A percentile compares a stretch with the other conserved stretches of the same genome.
Conservation (phyloP, 768 basidiomycete genomes). For the Panaeolus cyanescens region DNA sequence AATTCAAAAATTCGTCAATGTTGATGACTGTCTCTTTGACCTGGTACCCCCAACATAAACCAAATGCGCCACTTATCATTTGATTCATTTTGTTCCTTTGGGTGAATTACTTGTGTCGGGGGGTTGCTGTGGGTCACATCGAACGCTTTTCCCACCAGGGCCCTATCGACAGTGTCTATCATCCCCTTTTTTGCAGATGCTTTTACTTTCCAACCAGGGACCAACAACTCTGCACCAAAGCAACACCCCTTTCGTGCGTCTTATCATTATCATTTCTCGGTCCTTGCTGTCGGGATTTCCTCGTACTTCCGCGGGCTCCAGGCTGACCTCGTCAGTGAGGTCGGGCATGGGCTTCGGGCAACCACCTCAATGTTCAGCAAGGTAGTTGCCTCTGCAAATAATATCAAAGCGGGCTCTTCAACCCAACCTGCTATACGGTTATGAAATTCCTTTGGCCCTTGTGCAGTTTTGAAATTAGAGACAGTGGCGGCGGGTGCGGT, state of each 20-base stretch:
- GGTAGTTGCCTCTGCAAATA: too few relatives aligned
- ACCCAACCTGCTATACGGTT: too few relatives aligned
- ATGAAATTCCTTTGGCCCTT: too few relatives aligned
- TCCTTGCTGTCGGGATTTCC: not conserved
- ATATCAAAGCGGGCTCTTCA: too few relatives aligned
- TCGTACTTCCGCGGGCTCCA: not conserved
- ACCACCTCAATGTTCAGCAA: not conserved
- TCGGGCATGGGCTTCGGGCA: not conserved
- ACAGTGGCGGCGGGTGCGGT: not conserved
- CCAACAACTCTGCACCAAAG: not conserved
- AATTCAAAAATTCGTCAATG: too few relatives aligned
- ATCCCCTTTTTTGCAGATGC: not conserved
- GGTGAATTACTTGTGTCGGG: not conserved
- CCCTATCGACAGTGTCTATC: not conserved
- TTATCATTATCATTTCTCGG: not conserved
- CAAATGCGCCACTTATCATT: not conserved
- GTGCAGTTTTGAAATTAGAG: not conserved
- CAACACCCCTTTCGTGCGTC: not conserved
- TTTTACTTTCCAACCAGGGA: constrained; percentile 2
- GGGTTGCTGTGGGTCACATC: not conserved
- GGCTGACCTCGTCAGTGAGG: not conserved
- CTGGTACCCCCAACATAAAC: too few relatives aligned
- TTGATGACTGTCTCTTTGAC: not conserved
- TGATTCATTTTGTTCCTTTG: not conserved
- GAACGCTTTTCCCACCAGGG: not conserved